Evolutionary conservation across 768 basidiomycete species (phyloP), one percentile per base, ranked within the genome.

Genomic region (Mycena albidolilacea): DNA sequence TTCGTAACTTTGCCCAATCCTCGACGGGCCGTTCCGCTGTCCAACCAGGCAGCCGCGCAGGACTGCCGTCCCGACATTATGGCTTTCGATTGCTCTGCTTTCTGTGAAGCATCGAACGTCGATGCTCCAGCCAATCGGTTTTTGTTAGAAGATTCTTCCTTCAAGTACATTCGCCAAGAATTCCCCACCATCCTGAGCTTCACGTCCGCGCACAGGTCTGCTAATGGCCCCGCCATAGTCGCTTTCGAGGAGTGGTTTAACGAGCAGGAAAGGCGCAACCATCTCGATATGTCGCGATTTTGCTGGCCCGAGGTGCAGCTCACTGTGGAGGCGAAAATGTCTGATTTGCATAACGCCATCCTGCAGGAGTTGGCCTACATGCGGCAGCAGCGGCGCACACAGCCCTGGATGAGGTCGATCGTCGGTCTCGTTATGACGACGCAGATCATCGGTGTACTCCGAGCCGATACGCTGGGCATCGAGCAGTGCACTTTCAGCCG

Each of bases 361-460:
- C 69, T 70, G 9, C 63, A 70, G n/a, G 69, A 70, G 44, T 23
- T 64, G 0, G 69, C 50, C 0, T 70, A 64, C 17, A 70, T 70
- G 69, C n/a, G 63, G n/a, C 69, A 70, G 55, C 69, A 70, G 44
- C 69, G 69, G n/a, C 69, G 63, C 55, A 48, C 69, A 6, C 69
- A 70, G 46, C 69, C 69, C 55, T 70, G 62, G 69, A 70, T 70
- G 69, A 57, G 44, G 63, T 70, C 57, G 10, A 60, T 64, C n/a
- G 3, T 59, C 1, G 69, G 69, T 37, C 69, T 70, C 21, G 57
- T 65, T 14, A 19, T 64, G 19, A 70, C 69, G 46, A 70, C 54
- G 35, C 50, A 58, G 46, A n/a, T 52, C 21, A 44, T 70, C 46
- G 63, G 63, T 37, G 7, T 70, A 43, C 69, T 70, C 44, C 63